Evolutionary conservation across 352 stramenopile species (phyloP).

Genomic region (Halophytophthora polymorphica): DNA sequence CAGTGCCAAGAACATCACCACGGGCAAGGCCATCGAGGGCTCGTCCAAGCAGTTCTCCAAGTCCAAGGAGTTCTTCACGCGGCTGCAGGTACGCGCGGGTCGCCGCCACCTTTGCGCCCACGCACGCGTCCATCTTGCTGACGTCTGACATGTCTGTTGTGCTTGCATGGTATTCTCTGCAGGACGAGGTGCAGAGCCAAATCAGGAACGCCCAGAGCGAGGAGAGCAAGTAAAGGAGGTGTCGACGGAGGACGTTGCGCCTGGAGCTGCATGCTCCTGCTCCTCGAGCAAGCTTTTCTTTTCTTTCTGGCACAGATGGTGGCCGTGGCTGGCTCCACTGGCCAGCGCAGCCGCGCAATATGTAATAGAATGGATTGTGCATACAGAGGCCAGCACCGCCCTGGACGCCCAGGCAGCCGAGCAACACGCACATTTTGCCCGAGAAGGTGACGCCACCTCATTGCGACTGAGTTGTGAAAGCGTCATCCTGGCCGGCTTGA

Average conservation of each 20-base stretch:
- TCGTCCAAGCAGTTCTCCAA: constrained; percentile 85
- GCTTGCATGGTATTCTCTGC: constrained; percentile 7
- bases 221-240: constrained; percentile 24
- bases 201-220: constrained; percentile 29
- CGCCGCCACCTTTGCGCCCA: background rate
- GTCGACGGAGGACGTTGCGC: constrained; percentile 1
- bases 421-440: no score
- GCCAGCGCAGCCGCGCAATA: background rate
- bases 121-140: constrained; percentile 6
- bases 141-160: constrained; percentile 6
- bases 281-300: background rate
- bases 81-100: constrained; percentile 51
- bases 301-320: background rate
- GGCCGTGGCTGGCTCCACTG: background rate
- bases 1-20: constrained; percentile 80
- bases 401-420: no score
- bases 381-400: constrained; percentile 1
- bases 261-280: constrained; percentile 1
- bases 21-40: constrained; percentile 77
- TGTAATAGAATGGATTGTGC: constrained; percentile 38
- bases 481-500: no score
- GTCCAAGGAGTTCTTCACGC: constrained; percentile 86
- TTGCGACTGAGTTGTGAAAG: no score
- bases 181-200: constrained; percentile 48
- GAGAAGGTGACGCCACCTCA: no score